Conservation (phyloP, 192 early-diverging fungal species). For the Fimicolochytrium jonesii region DNA sequence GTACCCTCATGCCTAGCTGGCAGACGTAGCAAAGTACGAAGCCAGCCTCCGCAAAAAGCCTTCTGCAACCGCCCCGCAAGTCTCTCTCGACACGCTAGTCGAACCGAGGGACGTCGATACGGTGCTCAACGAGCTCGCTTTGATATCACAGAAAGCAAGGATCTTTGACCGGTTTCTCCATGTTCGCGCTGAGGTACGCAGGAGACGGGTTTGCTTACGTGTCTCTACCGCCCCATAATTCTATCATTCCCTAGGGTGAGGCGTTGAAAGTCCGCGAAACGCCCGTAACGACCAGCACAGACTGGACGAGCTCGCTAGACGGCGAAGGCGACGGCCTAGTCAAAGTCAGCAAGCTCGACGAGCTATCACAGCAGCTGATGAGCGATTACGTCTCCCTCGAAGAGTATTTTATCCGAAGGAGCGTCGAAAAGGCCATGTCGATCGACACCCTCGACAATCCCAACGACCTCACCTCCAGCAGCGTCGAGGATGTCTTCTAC, state of each 20-base stretch:
- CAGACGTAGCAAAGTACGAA: constrained; percentile 51
- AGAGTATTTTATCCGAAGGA: constrained; percentile 68
- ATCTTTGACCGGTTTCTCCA: constrained; percentile 83
- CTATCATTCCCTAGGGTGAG: too few relatives aligned
- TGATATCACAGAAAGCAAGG: constrained; percentile 72
- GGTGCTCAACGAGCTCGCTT: constrained; percentile 75
- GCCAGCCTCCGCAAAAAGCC: constrained; percentile 31
- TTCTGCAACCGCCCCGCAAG: constrained; percentile 13
- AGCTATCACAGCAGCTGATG: constrained; percentile 60
- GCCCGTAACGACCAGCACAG: constrained; percentile 2
- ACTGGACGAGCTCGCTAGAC: constrained; percentile 14
- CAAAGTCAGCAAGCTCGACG: constrained; percentile 51
- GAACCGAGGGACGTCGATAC: constrained; percentile 77
- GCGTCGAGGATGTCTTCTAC: constrained; percentile 94
- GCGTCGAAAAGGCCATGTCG: constrained; percentile 73
- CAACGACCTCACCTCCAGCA: constrained; percentile 37
- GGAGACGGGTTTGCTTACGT: background rate
- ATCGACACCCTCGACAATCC: constrained; percentile 46
- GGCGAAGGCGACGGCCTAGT: constrained; percentile 55
- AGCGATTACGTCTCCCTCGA: constrained; percentile 67
- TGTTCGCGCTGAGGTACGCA: constrained; percentile 60
- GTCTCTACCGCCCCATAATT: too few relatives aligned
- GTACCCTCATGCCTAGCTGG: too few relatives aligned
- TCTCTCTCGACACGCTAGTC: constrained; percentile 6
- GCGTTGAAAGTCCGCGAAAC: constrained; percentile 28